Conservation (phyloP, 768 basidiomycete species). For the Boletus sp. region DNA sequence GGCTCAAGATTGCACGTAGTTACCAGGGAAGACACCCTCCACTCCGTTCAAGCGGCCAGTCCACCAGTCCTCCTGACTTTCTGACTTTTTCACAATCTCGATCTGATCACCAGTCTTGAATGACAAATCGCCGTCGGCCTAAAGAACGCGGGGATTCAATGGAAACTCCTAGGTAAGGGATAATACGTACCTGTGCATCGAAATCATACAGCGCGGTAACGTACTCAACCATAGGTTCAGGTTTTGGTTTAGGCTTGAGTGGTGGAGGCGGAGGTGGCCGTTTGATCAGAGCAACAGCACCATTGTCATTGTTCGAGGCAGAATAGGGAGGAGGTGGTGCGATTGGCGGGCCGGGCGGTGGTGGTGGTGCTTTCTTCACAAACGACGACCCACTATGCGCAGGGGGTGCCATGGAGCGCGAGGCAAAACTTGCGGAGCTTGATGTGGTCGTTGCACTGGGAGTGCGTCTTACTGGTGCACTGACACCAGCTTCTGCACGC, state of each 20-base stretch:
- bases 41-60: conserved; percentile 81
- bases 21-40: conserved; percentile 90
- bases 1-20: conserved; percentile 31
- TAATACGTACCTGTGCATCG: conserved; percentile 66
- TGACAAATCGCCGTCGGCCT: conserved; percentile 90
- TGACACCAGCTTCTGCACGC: conserved; percentile 33
- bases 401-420: conserved; percentile 27
- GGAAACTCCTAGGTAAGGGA: background rate
- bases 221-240: conserved; percentile 60
- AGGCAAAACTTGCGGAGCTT: conserved; percentile 26
- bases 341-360: conserved; percentile 27
- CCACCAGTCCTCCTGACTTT: conserved; percentile 95
- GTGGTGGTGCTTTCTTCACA: conserved; percentile 44
- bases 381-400: conserved; percentile 29
- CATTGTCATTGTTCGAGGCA: conserved; percentile 16
- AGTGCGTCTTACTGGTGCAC: conserved; percentile 37
- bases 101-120: conserved; percentile 90
- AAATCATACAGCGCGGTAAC: conserved; percentile 96
- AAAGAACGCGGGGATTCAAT: background rate
- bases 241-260: conserved; percentile 83
- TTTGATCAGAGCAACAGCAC: conserved; percentile 45
- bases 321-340: conserved; percentile 47
- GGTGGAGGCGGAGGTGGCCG: conserved; percentile 93
- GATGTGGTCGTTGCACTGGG: conserved; percentile 26
- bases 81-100: conserved; percentile 81